phyloP scores from a whole-genome alignment of 805 yeast genomes.

The Candida arabinofermentans region DNA sequence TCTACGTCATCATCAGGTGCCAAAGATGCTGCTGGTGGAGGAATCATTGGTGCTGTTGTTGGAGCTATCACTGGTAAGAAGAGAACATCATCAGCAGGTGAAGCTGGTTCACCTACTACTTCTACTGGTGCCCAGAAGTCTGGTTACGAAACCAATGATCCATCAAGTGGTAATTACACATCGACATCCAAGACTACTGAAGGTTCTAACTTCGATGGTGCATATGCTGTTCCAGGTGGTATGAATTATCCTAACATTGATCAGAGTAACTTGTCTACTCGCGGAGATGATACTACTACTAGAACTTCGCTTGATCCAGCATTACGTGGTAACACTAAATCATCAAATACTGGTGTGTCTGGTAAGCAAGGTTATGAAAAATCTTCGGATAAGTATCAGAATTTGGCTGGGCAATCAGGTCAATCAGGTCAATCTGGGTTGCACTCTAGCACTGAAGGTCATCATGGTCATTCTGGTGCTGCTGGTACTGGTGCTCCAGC shows the following conservation, averaged over 20 bases:
- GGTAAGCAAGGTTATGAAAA: neutral
- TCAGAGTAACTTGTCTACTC: neutral
- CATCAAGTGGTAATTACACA: neutral
- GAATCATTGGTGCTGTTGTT: conserved; percentile 1
- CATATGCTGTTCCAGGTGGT: neutral
- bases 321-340: no score
- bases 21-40: conserved; percentile 10
- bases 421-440: neutral
- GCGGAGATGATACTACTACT: neutral
- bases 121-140: no score
- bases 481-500: conserved; percentile 8
- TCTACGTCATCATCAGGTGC: conserved; percentile 3
- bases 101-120: neutral
- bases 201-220: no score
- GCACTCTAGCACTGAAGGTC: neutral
- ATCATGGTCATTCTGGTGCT: neutral
- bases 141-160: neutral
- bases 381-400: no score
- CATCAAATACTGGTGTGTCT: conserved; percentile 8
- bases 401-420: neutral
- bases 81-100: neutral
- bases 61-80: neutral
- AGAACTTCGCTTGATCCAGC: no score
- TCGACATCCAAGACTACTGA: neutral
- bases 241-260: neutral